Conservation (phyloP, 2,329 filamentous ascomycete genomes). For the Aspergillus sp. region DNA sequence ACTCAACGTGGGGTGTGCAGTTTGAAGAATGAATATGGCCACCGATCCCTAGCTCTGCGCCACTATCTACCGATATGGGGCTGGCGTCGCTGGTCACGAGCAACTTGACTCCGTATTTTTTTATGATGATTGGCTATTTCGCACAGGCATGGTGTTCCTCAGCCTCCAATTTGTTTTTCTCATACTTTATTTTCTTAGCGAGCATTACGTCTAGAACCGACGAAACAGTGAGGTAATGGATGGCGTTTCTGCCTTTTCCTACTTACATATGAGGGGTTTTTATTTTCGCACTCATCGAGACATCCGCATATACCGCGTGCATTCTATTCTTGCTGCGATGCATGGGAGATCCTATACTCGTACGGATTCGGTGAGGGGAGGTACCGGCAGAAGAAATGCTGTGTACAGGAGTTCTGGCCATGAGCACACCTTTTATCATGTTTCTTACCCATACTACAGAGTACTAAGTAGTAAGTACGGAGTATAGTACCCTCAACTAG, state of each 20-base stretch:
- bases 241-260: constrained; percentile 13
- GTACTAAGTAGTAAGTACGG: too few relatives aligned
- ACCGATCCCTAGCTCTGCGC: neutral
- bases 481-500: too few relatives aligned
- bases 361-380: constrained; percentile 1
- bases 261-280: neutral
- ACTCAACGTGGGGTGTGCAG: constrained; percentile 9
- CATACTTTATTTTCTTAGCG: constrained; percentile 13
- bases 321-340: neutral
- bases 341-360: neutral
- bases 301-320: constrained; percentile 5
- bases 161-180: neutral
- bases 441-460: too few relatives aligned
- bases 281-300: constrained; percentile 1
- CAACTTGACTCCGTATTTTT: neutral
- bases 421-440: neutral
- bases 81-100: neutral
- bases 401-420: neutral
- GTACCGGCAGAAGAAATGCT: neutral
- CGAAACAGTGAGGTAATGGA: constrained; percentile 7
- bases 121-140: constrained; percentile 1
- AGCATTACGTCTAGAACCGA: constrained; percentile 28
- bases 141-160: neutral
- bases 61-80: neutral
- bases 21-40: neutral